Evolutionary conservation across 2,329 filamentous ascomycete genomes (phyloP).

Genomic region (Mycocentrospora acerina): DNA sequence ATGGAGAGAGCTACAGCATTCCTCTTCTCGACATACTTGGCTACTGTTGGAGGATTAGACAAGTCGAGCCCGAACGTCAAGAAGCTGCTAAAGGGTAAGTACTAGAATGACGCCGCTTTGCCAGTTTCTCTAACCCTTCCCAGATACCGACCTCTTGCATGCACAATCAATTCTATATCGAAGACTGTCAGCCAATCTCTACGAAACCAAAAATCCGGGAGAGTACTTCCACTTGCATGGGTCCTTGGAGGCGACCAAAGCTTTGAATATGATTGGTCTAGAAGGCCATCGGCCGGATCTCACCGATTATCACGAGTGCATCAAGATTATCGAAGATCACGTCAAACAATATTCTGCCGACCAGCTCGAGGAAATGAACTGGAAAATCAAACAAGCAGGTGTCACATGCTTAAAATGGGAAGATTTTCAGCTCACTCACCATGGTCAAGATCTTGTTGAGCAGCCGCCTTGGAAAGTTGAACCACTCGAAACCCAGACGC

Average conservation of each 20-base stretch:
- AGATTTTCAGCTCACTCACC: constrained; percentile 42
- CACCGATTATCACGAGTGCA: constrained; percentile 48
- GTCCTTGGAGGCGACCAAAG: constrained; percentile 69
- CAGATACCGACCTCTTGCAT: constrained; percentile 70
- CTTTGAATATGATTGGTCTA: constrained; percentile 69
- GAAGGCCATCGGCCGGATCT: constrained; percentile 62
- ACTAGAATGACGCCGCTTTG: too few species aligned
- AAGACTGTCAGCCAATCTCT: constrained; percentile 71
- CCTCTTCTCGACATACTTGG: constrained; percentile 60
- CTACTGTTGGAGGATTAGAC: constrained; percentile 56
- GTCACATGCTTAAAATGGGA: constrained; percentile 46
- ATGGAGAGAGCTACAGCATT: constrained; percentile 58
- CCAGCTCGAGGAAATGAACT: constrained; percentile 47
- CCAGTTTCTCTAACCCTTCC: too few species aligned
- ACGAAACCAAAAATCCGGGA: constrained; percentile 65
- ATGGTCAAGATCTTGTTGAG: constrained; percentile 44
- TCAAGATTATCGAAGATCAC: constrained; percentile 45
- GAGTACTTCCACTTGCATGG: constrained; percentile 76
- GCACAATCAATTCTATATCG: constrained; percentile 73
- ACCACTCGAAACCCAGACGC: constrained; percentile 53
- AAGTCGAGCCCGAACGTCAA: constrained; percentile 48
- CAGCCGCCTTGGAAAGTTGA: constrained; percentile 53
- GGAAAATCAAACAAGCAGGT: constrained; percentile 45
- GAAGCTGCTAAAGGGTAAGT: constrained; percentile 46
- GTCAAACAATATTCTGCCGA: constrained; percentile 43